Percentiles rank a stretch among this genome's conserved stretches.
Conservation (phyloP, 2,329 filamentous ascomycete species). For the Ceratocystiopsis sp. region DNA sequence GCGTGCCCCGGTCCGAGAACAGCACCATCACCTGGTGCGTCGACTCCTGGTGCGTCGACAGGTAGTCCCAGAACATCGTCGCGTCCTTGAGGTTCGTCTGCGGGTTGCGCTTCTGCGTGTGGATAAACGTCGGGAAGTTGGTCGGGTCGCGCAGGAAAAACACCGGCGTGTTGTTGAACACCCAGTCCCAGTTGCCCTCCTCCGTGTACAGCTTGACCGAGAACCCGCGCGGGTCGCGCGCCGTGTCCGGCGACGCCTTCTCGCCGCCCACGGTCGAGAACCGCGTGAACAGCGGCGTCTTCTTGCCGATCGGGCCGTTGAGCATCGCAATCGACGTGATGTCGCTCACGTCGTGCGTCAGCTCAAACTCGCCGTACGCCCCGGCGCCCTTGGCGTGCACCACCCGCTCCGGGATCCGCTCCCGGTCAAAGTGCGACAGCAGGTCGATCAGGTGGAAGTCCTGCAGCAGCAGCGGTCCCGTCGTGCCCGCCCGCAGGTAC, state of each 20-base stretch:
- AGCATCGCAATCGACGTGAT: slow-evolving; percentile 7
- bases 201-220: slow-evolving; percentile 59
- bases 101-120: slow-evolving; percentile 62
- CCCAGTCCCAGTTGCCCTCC: slow-evolving; percentile 58
- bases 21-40: slow-evolving; percentile 48
- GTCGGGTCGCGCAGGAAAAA: slow-evolving; percentile 62
- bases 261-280: slow-evolving; percentile 64
- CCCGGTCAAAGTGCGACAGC: slow-evolving; percentile 34
- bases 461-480: slow-evolving; percentile 43
- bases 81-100: slow-evolving; percentile 52
- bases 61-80: slow-evolving; percentile 45
- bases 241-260: slow-evolving; percentile 58
- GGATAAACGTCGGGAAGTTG: slow-evolving; percentile 61
- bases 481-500: slow-evolving; percentile 10
- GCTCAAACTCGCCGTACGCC: slow-evolving; percentile 13
- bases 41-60: slow-evolving; percentile 42
- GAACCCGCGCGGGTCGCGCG: slow-evolving; percentile 62
- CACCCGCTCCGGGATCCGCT: slow-evolving; percentile 13
- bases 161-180: slow-evolving; percentile 59
- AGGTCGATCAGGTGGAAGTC: slow-evolving; percentile 50
- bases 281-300: slow-evolving; percentile 48
- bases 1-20: slow-evolving; percentile 49
- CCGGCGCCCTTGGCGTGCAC: slow-evolving; percentile 14
- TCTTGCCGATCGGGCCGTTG: slow-evolving; percentile 10
- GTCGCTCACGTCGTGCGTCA: slow-evolving; percentile 10